Percentiles rank a stretch among this genome's conserved stretches.
These are phyloP conservation scores for Zymoseptoria passerinii DNA, from an alignment of 2,329 filamentous ascomycete species.

Conservation along the genomic window DNA sequence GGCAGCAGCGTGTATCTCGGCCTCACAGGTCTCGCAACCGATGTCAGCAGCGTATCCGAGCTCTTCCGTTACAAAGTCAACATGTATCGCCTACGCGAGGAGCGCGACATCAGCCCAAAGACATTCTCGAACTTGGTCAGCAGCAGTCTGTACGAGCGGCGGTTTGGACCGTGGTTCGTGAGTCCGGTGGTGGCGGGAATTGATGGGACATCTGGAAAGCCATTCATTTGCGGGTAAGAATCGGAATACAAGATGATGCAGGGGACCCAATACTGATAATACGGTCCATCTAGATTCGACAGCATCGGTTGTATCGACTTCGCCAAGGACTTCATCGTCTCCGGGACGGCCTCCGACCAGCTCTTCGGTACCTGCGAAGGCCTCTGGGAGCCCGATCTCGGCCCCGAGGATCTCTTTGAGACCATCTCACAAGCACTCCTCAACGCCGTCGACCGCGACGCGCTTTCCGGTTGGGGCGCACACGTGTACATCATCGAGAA, in stretches of 20 bases:
- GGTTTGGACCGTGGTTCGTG: conserved; percentile 96
- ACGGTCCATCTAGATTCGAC: conserved; percentile 57
- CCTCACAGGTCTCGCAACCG: conserved; percentile 90
- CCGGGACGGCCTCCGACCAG: conserved; percentile 92
- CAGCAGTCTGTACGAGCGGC: conserved; percentile 82
- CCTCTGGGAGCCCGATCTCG: conserved; percentile 94
- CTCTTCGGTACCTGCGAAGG: conserved; percentile 98
- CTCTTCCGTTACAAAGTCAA: conserved; percentile 99
- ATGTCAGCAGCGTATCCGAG: conserved; percentile 88
- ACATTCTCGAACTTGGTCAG: conserved; percentile 96
- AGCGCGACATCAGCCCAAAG: conserved; percentile 87
- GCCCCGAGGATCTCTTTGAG: conserved; percentile 91
- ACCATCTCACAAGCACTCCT: conserved; percentile 93
- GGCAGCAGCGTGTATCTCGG: conserved; percentile 85
- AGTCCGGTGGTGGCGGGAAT: conserved; percentile 90
- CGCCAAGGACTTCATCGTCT: conserved; percentile 98
- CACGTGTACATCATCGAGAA: conserved; percentile 99
- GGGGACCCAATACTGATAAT: neutral
- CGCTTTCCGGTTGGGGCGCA: conserved; percentile 93
- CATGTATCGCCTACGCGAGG: conserved; percentile 98
- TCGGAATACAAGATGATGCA: neutral
- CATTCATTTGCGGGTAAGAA: conserved; percentile 78
- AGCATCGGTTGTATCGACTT: conserved; percentile 99
- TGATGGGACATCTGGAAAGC: conserved; percentile 86
- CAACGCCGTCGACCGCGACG: conserved; percentile 93